Base-by-base conservation (phyloP, 2,329 filamentous ascomycete genomes). In the Trichoderma gracile region DNA sequence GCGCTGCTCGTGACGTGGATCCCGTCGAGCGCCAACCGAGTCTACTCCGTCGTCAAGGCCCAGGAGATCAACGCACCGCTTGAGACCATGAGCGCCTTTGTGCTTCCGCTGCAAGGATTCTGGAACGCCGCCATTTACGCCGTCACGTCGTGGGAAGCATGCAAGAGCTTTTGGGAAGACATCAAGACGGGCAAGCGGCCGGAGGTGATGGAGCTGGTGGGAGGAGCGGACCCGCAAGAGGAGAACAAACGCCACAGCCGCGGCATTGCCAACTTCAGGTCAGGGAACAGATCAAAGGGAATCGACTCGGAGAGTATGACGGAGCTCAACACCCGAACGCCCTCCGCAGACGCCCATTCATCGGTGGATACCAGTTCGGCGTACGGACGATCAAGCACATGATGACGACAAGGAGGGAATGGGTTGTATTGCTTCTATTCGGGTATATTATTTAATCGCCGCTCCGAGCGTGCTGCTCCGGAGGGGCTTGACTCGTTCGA, bases 51-150 rank as follows among this genome's bases (percentile, higher is more conserved):
- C 17, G 80, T 87, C 9, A 80, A 89, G 70, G 78, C 81, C 0
- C 76, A 82, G 27, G 65, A 81, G 4, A 76, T 82, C 0, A 82
- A 80, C 8, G 82, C 87, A 30, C 78, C 82, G 0, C 83, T 95
- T 25, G 87, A 91, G 70, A 86, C 89, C 68, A 84, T 88, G 68
- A 88, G 89, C 23, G 87, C 89, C 0, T 82, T 92, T 46, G 91
- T 95, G 1, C 81, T 96, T 9, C 91, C 92, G 0, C 81, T 93
- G 0, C 92, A 96, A 73, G 92, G 92, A 0, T 90, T 93, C 71
- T 95, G 91, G 91, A 96, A 96, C 73, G 85, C 88, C 19, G 75
- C 90, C 65, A 92, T 96, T 69, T 96, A 95, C 75, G 77, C 86
- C 17, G 82, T 85, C 12, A 92, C 89, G 1, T 91, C 89, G 6